A percentile compares a stretch with the other conserved stretches of the same genome.
Evolutionary conservation across 2,329 filamentous ascomycete genomes (phyloP).

Genomic region (Massarina eburnea): DNA sequence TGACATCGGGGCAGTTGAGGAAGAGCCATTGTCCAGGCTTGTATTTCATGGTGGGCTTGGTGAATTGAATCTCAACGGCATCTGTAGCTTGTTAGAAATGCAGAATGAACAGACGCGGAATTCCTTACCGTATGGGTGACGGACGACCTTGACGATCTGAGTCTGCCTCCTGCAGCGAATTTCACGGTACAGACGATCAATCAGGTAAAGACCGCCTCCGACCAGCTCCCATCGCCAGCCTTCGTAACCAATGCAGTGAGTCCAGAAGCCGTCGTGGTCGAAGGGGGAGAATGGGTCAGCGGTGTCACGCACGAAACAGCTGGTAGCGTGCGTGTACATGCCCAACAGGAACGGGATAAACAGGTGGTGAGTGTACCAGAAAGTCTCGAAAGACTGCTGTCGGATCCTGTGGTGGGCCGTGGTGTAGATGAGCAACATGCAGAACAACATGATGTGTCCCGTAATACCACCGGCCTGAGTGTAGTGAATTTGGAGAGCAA

Average conservation of each 20-base stretch:
- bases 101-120: background rate
- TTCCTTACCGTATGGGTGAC: conserved; percentile 83
- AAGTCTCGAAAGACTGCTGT: conserved; percentile 96
- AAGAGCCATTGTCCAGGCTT: conserved; percentile 99
- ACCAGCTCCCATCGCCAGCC: conserved; percentile 97
- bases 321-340: conserved; percentile 93
- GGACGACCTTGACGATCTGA: conserved; percentile 88
- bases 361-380: conserved; percentile 99
- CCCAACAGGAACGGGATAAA: conserved; percentile 93
- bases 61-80: conserved; percentile 95
- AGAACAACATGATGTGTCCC: conserved; percentile 96
- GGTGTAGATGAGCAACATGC: conserved; percentile 98
- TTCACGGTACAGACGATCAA: conserved; percentile 89
- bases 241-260: conserved; percentile 90
- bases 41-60: conserved; percentile 95
- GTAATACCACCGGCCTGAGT: conserved; percentile 86
- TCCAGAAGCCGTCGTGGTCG: conserved; percentile 79
- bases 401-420: conserved; percentile 91
- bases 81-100: conserved; percentile 55
- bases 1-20: conserved; percentile 87
- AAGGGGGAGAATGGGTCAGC: conserved; percentile 76
- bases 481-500: conserved; percentile 90
- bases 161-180: conserved; percentile 81
- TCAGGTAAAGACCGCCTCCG: conserved; percentile 80
- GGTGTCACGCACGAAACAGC: conserved; percentile 92